Percentiles rank a stretch among this genome's conserved stretches.
Evolutionary conservation across 495 filamentous ascomycete species (phyloP).

Genomic region (Daldinia vernicosa): DNA sequence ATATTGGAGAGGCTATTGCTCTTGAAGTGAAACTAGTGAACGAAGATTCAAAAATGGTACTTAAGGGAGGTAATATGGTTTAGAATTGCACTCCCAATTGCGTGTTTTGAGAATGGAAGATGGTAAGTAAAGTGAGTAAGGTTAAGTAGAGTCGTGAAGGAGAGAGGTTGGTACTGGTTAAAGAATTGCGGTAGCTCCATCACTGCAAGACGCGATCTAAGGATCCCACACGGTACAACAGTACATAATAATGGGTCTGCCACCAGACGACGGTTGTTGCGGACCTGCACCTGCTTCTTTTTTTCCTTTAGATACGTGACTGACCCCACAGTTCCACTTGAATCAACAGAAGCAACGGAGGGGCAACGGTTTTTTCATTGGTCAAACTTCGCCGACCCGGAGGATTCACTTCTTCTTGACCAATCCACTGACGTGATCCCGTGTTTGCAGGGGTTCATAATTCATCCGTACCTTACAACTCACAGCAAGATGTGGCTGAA

Average conservation of each 20-base stretch:
- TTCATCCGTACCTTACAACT: not conserved
- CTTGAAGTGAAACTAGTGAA: conserved; percentile 26
- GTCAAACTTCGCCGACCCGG: conserved; percentile 23
- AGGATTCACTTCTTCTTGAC: conserved; percentile 21
- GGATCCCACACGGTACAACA: conserved; percentile 33
- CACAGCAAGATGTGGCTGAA: conserved; percentile 1
- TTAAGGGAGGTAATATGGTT: conserved; percentile 13
- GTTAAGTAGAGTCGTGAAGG: conserved; percentile 7
- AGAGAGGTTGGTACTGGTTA: not conserved
- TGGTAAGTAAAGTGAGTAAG: conserved; percentile 9
- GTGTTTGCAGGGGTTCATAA: conserved; percentile 20
- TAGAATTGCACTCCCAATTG: conserved; percentile 23
- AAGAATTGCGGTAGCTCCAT: conserved; percentile 19
- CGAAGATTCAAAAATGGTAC: not conserved
- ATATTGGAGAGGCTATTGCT: conserved; percentile 34
- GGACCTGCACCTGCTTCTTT: conserved; percentile 35
- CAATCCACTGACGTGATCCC: conserved; percentile 49
- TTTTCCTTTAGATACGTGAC: conserved; percentile 33
- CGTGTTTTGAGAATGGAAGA: conserved; percentile 1
- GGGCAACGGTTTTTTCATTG: conserved; percentile 58
- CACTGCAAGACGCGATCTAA: conserved; percentile 33
- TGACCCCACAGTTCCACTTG: conserved; percentile 38
- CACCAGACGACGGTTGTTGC: conserved; percentile 23
- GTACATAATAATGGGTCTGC: conserved; percentile 24
- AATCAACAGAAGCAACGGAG: conserved; percentile 60